phyloP scores from a whole-genome alignment of 1,139 yeast genomes.

The Kodamaea arcana region DNA sequence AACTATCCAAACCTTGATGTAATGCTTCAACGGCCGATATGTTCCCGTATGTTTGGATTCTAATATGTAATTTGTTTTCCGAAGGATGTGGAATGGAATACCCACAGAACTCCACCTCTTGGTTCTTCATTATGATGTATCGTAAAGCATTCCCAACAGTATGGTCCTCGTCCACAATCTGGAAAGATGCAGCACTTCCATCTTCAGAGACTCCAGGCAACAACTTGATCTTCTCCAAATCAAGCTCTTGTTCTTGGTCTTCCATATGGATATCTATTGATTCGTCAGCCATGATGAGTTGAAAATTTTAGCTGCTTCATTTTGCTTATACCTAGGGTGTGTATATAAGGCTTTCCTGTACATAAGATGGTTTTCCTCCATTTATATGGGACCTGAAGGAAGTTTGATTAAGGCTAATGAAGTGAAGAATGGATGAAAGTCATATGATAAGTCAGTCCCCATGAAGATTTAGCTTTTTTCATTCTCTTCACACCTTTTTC shows the following conservation, averaged over 20 bases:
- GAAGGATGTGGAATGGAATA: constrained; percentile 99
- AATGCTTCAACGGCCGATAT: constrained; percentile 91
- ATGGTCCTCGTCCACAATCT: constrained; percentile 89
- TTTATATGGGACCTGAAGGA: too few species aligned
- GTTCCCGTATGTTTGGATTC: constrained; percentile 91
- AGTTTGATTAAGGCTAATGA: too few species aligned
- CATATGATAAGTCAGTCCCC: too few species aligned
- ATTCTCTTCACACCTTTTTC: too few species aligned
- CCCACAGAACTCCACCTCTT: constrained; percentile 97
- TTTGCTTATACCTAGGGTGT: background rate
- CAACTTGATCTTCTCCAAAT: constrained; percentile 49
- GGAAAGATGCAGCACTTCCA: constrained; percentile 93
- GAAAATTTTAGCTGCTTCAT: background rate
- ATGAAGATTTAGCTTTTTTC: too few species aligned
- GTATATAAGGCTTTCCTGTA: too few species aligned
- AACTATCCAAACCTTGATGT: constrained; percentile 85
- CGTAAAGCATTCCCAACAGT: constrained; percentile 92
- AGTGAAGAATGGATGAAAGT: too few species aligned
- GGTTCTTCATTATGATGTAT: constrained; percentile 94
- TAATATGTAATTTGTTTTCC: constrained; percentile 79
- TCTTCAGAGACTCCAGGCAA: constrained; percentile 94
- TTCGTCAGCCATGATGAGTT: constrained; percentile 18
- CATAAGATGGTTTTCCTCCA: background rate
- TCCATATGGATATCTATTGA: constrained; percentile 23
- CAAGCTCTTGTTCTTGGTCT: constrained; percentile 35